Base-by-base conservation (phyloP, 805 yeast species). In the Komagataella mondaviorum region DNA sequence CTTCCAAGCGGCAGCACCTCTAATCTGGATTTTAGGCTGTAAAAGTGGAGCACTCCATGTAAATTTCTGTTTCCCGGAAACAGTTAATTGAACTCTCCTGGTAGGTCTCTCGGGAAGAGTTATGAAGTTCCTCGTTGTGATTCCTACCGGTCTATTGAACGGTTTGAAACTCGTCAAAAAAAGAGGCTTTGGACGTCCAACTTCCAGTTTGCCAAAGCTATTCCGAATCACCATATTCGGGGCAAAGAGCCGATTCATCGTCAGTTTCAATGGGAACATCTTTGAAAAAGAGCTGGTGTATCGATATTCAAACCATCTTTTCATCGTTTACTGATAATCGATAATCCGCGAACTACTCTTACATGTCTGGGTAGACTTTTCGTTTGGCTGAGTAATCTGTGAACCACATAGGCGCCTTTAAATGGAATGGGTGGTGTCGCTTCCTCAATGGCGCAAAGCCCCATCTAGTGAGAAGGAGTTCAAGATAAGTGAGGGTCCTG, bases 1-100 rank as follows among this genome's bases (percentile, higher is more conserved):
- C 51, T 53, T 63, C 70, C 70, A 65, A 43, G 59, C 60, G 2
- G 67, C 63, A 1, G 65, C 68, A 45, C 55, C 55, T 43, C 64
- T 52, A 3, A 6, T 23, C 44, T 50, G 52, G 39, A 47, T 45
- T n/a, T 20, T 47, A 30, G 39, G 39, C 39, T 30, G 10, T 14
- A 30, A 30, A 6, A 6, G 12, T 30, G 39, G 10, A 30, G 14
- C 39, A 30, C 6, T 46, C 18, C 22, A 3, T 12, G n/a, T 10
- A 44, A 14, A 6, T 12, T 17, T 12, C 12, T 17, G 46, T 10
- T 44, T 12, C 12, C 10, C 10, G 12, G 12, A 2, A 20, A 2
- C 20, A 3, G 14, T 10, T 44, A n/a, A 3, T 7, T 17, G 46
- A 12, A 6, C 12, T 20, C 46, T 44, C 6, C 49, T 51, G 3